phyloP scores from a whole-genome alignment of 768 basidiomycete species.

The Tricholoma matsutake region DNA sequence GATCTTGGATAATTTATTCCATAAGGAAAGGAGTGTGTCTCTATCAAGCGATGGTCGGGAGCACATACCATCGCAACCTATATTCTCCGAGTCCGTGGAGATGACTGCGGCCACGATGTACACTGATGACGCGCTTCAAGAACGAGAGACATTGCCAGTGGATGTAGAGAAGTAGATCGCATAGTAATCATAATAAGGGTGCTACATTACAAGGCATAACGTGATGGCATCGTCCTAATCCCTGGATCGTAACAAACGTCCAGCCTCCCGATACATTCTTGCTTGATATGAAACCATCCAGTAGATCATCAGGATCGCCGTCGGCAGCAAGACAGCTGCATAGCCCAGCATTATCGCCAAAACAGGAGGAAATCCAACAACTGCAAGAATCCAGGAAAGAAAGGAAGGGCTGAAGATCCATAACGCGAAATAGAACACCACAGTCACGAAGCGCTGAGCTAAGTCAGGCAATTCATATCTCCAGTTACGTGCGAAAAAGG shows the following conservation, averaged over 20 bases:
- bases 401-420: neutral
- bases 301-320: neutral
- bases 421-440: neutral
- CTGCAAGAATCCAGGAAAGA: neutral
- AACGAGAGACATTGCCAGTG: no score
- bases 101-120: no score
- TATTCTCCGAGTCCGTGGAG: no score
- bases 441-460: neutral
- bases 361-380: neutral
- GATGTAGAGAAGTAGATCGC: neutral
- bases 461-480: constrained; percentile 1
- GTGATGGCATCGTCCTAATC: neutral
- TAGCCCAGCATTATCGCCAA: neutral
- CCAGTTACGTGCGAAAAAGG: neutral
- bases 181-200: neutral
- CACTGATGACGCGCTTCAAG: no score
- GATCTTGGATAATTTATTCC: no score
- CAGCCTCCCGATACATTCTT: neutral
- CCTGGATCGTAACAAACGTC: neutral
- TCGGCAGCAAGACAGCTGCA: neutral
- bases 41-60: no score
- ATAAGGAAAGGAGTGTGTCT: no score
- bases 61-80: no score
- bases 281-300: neutral
- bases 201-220: neutral